Conservation (phyloP, 352 stramenopile genomes). For the Elongisporangium anandrum region DNA sequence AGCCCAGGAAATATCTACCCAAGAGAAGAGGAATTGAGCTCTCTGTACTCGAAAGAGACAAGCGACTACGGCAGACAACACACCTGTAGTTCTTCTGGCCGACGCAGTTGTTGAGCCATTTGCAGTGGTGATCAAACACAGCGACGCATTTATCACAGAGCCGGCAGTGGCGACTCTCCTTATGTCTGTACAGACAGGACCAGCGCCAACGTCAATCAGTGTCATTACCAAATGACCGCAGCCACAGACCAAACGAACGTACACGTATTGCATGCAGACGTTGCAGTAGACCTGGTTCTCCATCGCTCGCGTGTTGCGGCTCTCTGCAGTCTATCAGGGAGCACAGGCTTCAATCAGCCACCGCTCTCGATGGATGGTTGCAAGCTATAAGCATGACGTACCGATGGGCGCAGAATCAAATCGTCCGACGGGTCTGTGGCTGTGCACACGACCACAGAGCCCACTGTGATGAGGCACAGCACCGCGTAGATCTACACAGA, state of each 20-base stretch:
- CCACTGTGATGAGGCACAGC: conserved; percentile 46
- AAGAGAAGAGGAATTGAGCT: no score
- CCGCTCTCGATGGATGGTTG: no score
- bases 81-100: conserved; percentile 81
- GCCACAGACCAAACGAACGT: conserved; percentile 15
- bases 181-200: conserved; percentile 59
- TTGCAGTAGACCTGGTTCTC: conserved; percentile 82
- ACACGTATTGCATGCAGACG: conserved; percentile 87
- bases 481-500: conserved; percentile 33
- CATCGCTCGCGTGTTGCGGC: conserved; percentile 17
- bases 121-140: conserved; percentile 97
- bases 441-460: conserved; percentile 55
- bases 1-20: conserved; percentile 62
- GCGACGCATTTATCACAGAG: conserved; percentile 96
- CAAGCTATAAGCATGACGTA: conserved; percentile 13
- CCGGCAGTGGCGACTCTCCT: conserved; percentile 90
- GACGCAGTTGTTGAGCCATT: conserved; percentile 96
- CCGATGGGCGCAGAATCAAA: conserved; percentile 56
- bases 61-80: background rate
- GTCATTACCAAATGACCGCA: conserved; percentile 2
- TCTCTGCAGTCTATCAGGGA: conserved; percentile 13
- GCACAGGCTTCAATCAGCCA: no score
- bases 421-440: conserved; percentile 76
- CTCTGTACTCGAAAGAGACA: background rate
- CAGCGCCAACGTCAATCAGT: background rate